Percentiles rank a stretch among this genome's conserved stretches.
Conservation (phyloP, 768 basidiomycete genomes). For the Boletus rubropictus region DNA sequence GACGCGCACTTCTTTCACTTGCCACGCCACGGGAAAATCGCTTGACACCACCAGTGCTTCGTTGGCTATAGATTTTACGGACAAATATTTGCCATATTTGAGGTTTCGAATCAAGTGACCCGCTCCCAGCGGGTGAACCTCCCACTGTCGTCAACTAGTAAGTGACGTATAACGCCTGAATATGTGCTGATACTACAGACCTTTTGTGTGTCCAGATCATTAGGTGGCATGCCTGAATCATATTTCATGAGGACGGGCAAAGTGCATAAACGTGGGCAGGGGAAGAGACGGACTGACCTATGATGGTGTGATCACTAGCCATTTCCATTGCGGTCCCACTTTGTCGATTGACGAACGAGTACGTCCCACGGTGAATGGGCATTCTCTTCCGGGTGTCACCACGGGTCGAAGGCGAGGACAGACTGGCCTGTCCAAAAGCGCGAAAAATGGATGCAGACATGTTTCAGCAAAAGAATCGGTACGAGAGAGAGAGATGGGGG, state of each 20-base stretch:
- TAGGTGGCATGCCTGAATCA: conserved; percentile 27
- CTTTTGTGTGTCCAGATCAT: conserved; percentile 27
- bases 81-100: conserved; percentile 29
- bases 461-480: not conserved
- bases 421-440: conserved; percentile 13
- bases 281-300: conserved; percentile 15
- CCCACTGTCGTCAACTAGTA: conserved; percentile 19
- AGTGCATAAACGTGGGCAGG: not conserved
- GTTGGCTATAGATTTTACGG: conserved; percentile 23
- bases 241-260: not conserved
- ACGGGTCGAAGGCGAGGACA: conserved; percentile 11
- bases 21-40: conserved; percentile 28
- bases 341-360: conserved; percentile 28
- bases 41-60: conserved; percentile 22
- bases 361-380: conserved; percentile 28
- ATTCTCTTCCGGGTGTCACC: conserved; percentile 16
- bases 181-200: not conserved
- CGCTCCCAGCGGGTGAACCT: conserved; percentile 25
- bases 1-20: conserved; percentile 22
- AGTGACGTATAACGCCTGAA: not conserved
- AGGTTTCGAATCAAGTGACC: conserved; percentile 29
- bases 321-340: conserved; percentile 31
- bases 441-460: conserved; percentile 23
- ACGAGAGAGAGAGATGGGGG: not conserved
- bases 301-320: conserved; percentile 18